These are phyloP conservation scores for Chamaecyparis obtusa DNA, from an alignment of 75 land plant species.

Conservation along the genomic window DNA sequence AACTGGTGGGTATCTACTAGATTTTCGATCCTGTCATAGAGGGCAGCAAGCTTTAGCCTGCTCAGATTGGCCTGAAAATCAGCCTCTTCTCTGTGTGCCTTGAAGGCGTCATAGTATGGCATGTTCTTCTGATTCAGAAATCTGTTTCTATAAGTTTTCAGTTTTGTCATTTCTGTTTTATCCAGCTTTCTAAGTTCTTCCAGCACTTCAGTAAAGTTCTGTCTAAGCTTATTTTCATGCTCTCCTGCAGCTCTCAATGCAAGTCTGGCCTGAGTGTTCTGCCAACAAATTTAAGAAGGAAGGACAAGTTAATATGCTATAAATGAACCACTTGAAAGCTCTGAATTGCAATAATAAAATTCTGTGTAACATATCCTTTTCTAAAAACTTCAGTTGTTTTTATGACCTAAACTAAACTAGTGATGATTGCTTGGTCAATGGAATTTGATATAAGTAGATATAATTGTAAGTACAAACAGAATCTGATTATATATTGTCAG, in stretches of 20 bases:
- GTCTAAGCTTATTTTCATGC: background rate
- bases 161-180: background rate
- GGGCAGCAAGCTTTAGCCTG: slow-evolving; percentile 34
- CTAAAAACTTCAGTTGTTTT: no score
- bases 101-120: slow-evolving; percentile 56
- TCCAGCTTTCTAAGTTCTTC: background rate
- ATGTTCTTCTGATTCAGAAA: slow-evolving; percentile 20
- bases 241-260: background rate
- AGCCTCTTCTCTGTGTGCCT: slow-evolving; percentile 8
- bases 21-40: slow-evolving; percentile 40
- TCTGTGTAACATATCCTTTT: no score
- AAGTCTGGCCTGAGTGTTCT: background rate
- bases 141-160: slow-evolving; percentile 43
- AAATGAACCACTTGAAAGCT: no score
- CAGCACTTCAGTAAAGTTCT: background rate
- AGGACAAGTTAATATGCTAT: no score
- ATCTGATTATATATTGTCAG: no score
- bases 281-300: no score
- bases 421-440: no score
- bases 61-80: slow-evolving; percentile 31
- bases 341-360: no score
- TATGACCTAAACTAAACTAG: no score
- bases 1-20: slow-evolving; percentile 40
- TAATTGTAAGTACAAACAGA: no score
- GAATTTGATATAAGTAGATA: no score